Base-by-base conservation (phyloP, 495 filamentous ascomycete genomes). In the Antarctomyces pellizariae region DNA sequence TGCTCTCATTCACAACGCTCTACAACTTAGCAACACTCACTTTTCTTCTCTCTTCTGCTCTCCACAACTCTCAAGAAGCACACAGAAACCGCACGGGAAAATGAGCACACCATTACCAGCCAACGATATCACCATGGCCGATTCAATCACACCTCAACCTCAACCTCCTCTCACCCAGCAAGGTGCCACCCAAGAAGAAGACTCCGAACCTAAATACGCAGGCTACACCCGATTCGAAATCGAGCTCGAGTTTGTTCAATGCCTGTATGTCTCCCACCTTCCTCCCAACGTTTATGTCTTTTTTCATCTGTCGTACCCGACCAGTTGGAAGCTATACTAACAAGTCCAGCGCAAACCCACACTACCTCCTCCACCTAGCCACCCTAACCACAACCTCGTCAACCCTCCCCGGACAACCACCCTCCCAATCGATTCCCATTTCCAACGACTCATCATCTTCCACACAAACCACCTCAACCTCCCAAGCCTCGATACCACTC, bases 301-400 rank as follows among this genome's bases (percentile, higher is more conserved):
- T 5, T 7, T 33, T 21, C 2, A 4, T 16, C 9, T n/a, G n/a
- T n/a, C n/a, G n/a, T n/a, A n/a, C n/a, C n/a, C n/a, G n/a, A n/a
- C n/a, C n/a, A n/a, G n/a, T n/a, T n/a, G n/a, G n/a, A n/a, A n/a
- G n/a, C n/a, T n/a, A n/a, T n/a, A n/a, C n/a, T n/a, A n/a, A n/a
- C n/a, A n/a, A n/a, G n/a, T n/a, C n/a, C n/a, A n/a, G n/a, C 28
- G 67, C 67, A 34, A 83, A 83, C 40, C 80, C 80, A 0, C 58
- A 62, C 43, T 89, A 91, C 50, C 61, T 90, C 16, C 77, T 77
- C 37, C 67, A 83, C 37, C 68, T 91, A 10, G 79, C 75, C 2
- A 62, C 67, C 18, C 67, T 64, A 43, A 53, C 67, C 47, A n/a
- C 29, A 44, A 7, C 19, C 19, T n/a, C 19, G 7, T n/a, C n/a